Conservation (phyloP, 2,329 filamentous ascomycete species). For the Hymenoscyphus albidus region DNA sequence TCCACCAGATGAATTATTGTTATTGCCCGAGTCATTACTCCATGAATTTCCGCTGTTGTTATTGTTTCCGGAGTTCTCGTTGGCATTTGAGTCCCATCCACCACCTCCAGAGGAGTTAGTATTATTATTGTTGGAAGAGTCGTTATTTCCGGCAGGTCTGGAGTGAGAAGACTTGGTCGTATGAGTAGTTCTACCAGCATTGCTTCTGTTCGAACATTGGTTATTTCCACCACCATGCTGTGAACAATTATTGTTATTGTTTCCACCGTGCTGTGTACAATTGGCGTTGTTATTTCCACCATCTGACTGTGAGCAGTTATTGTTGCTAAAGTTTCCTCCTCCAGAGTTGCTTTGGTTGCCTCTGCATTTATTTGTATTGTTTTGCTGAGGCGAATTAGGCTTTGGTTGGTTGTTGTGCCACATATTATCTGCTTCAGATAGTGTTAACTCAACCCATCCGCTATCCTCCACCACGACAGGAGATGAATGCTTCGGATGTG, state of each 20-base stretch:
- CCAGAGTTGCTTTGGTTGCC: conserved; percentile 10
- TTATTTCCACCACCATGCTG: conserved; percentile 14
- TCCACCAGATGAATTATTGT: conserved; percentile 4
- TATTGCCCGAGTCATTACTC: conserved; percentile 4
- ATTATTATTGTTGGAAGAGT: background rate
- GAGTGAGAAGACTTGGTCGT: background rate
- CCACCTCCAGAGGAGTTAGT: conserved; percentile 4
- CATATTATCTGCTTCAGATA: conserved; percentile 7
- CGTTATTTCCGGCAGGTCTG: conserved; percentile 2
- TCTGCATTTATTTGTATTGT: conserved; percentile 10
- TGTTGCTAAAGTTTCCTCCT: conserved; percentile 3
- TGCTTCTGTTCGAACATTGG: conserved; percentile 5
- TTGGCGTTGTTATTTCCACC: conserved; percentile 7
- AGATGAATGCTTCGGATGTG: background rate
- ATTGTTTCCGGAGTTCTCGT: background rate
- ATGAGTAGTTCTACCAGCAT: conserved; percentile 5
- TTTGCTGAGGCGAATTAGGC: background rate
- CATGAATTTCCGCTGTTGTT: conserved; percentile 4
- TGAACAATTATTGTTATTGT: conserved; percentile 4
- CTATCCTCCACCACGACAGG: background rate
- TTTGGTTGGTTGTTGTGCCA: conserved; percentile 10
- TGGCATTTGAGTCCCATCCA: background rate
- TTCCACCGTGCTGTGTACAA: background rate
- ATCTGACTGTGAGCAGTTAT: background rate
- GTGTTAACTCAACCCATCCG: conserved; percentile 5